phyloP scores from a whole-genome alignment of 495 filamentous ascomycete species.

The Penicillium samsonianum region DNA sequence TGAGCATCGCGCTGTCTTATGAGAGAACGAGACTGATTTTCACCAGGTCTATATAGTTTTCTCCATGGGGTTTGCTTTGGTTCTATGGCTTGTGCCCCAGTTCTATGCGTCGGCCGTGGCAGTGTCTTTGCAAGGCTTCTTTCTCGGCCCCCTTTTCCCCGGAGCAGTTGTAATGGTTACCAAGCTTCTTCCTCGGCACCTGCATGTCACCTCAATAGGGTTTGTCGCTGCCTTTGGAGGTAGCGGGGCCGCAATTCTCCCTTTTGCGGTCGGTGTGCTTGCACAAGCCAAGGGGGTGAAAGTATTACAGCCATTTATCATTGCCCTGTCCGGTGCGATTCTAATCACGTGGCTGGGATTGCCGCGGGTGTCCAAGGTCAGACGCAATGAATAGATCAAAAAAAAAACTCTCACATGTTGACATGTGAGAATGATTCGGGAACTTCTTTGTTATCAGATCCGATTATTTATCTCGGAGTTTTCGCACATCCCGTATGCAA shows the following conservation, averaged over 20 bases:
- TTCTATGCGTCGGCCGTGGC: constrained; percentile 72
- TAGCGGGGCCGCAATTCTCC: constrained; percentile 75
- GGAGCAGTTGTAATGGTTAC: constrained; percentile 77
- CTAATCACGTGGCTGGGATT: constrained; percentile 56
- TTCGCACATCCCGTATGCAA: background rate
- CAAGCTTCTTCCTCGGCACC: constrained; percentile 72
- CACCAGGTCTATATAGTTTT: constrained; percentile 52
- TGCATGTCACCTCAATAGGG: constrained; percentile 81
- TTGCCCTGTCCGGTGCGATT: constrained; percentile 64
- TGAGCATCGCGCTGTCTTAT: constrained; percentile 23
- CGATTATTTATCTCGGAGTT: constrained; percentile 4
- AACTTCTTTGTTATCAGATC: constrained; percentile 14
- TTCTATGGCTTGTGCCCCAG: constrained; percentile 70
- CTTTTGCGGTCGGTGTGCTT: constrained; percentile 82
- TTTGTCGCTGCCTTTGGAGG: constrained; percentile 83
- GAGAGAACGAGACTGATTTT: background rate
- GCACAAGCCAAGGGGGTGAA: constrained; percentile 77
- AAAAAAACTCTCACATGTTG: background rate
- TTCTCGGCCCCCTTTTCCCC: constrained; percentile 67
- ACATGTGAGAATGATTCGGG: constrained; percentile 8
- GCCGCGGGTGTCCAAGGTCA: constrained; percentile 33
- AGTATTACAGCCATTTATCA: constrained; percentile 74
- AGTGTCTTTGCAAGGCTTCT: constrained; percentile 70
- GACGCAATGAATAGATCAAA: constrained; percentile 22
- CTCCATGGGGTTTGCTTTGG: constrained; percentile 55